Evolutionary conservation across 345 rosid genomes (phyloP), one percentile per base, ranked within the genome.

Genomic region (Acer yangbiense): DNA sequence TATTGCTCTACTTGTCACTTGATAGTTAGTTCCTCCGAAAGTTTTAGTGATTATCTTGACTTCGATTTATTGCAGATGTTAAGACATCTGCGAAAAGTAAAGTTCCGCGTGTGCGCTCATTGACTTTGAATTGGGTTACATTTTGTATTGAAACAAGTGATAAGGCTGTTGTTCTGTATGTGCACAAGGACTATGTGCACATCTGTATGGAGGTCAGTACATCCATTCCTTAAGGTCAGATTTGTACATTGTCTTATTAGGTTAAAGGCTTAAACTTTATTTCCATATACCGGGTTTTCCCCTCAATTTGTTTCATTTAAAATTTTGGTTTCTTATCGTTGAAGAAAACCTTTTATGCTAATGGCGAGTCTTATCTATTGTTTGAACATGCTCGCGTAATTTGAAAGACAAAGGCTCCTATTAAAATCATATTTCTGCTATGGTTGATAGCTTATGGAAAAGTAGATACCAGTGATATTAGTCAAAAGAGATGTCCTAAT

Each of bases 21-120:
- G n/a, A 54, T 69, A n/a, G 62, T 10, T 64, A 54, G 57, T 78
- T 61, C 18, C 18, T 77, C 13, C 77, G 29, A 54, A 57, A 44
- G 41, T 25, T 71, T 27, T 43, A 61, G 27, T 48, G 17, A 64
- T 14, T 50, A 52, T 69, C 57, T 7, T 74, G 43, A n/a, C 46
- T 84, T 29, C 74, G 80, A 71, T 78, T 82, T 68, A 65, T 78
- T 87, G 81, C 93, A 97, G 99, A 97, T 86, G 85, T 97, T 76
- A 93, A 85, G 89, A 86, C 92, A 7, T 93, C 97, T 43, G 82
- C 83, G 54, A 97, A 97, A 89, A 94, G 94, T 78, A 97, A 97
- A 93, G 99, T 94, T 82, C 99, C 99, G 57, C 98, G 94, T 77
- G 99, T 97, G 74, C 99, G 99, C 76, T 94, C 99, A 27, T 87